Conservation (phyloP, 306 rosid genomes). For the Glycyrrhiza uralensis region DNA sequence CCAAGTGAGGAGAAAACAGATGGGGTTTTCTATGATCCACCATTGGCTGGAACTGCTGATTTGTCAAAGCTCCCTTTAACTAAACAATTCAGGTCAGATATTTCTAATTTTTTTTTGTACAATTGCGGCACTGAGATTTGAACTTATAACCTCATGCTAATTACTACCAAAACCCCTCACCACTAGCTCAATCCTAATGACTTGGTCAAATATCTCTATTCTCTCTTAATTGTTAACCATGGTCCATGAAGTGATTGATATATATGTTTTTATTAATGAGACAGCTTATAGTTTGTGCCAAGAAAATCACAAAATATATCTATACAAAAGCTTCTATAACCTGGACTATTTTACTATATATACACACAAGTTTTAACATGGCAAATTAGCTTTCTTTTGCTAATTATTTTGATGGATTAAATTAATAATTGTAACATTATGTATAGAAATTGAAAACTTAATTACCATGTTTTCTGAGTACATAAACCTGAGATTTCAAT, state of each 20-base stretch:
- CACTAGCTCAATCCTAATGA: no score
- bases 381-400: neutral
- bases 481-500: neutral
- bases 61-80: slow-evolving; percentile 54
- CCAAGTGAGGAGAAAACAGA: slow-evolving; percentile 14
- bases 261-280: no score
- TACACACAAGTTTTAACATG: neutral
- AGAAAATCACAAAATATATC: neutral
- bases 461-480: neutral
- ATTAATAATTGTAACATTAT: neutral
- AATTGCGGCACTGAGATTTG: no score
- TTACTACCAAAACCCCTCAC: no score
- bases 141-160: no score
- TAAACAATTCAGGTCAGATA: slow-evolving; percentile 48
- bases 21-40: slow-evolving; percentile 51
- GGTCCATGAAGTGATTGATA: no score
- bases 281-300: no score
- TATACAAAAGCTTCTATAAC: neutral
- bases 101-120: no score
- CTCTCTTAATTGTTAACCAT: neutral
- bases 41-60: slow-evolving; percentile 24
- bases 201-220: no score
- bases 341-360: neutral
- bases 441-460: no score
- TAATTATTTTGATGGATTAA: neutral